Evolutionary conservation across 108 stramenopile species (phyloP).

Genomic region (Aurantiochytrium sp.): DNA sequence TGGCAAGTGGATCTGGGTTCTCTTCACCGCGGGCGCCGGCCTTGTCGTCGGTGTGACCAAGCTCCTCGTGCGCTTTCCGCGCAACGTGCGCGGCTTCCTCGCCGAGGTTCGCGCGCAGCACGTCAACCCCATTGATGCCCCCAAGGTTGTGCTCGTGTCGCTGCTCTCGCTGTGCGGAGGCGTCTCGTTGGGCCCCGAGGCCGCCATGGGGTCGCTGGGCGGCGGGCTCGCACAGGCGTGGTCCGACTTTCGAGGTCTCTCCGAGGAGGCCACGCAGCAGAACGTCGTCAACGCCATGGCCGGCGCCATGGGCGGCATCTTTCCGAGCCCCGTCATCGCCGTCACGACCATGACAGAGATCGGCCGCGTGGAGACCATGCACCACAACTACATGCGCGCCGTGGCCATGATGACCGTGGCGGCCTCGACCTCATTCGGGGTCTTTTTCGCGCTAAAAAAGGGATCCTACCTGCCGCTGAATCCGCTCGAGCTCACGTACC

Average conservation of each 20-base stretch:
- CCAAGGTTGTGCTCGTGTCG: neutral
- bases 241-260: neutral
- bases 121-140: neutral
- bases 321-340: neutral
- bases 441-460: neutral
- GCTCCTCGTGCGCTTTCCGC: neutral
- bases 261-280: neutral
- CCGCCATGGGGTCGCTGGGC: conserved; percentile 19
- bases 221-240: conserved; percentile 1
- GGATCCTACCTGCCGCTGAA: neutral
- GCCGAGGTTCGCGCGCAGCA: neutral
- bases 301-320: neutral
- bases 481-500: neutral
- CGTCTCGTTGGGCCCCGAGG: neutral
- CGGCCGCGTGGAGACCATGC: conserved; percentile 3
- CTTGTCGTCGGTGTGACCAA: neutral
- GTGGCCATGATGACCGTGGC: neutral
- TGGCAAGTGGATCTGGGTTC: neutral
- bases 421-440: neutral
- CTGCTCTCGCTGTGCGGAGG: neutral
- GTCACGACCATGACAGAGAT: conserved; percentile 9
- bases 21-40: neutral
- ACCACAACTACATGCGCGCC: conserved; percentile 17
- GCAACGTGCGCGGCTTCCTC: neutral
- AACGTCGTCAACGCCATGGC: conserved; percentile 19